phyloP scores from a whole-genome alignment of 225 moss, liverwort and hornwort genomes.

The Straminergon stramineum region DNA sequence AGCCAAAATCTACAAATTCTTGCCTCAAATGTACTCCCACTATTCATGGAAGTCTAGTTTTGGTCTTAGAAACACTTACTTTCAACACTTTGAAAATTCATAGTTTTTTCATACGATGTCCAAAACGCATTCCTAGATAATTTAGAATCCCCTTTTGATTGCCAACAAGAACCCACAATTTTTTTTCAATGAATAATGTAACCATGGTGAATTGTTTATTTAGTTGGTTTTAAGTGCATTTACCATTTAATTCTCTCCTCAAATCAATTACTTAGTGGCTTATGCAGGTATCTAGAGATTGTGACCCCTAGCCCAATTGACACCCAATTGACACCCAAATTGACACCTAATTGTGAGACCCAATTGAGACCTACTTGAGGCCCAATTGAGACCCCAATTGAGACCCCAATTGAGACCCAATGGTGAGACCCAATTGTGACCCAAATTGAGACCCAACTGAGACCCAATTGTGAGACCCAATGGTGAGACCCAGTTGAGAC shows the following conservation, averaged over 20 bases:
- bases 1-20: background rate
- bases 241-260: background rate
- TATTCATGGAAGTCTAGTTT: background rate
- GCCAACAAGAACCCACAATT: accelerated
- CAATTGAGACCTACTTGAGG: too few relatives aligned
- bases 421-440: too few relatives aligned
- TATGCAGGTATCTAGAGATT: background rate
- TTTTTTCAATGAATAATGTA: background rate
- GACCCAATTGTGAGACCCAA: too few relatives aligned
- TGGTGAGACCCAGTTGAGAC: too few relatives aligned
- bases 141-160: accelerated
- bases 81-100: background rate
- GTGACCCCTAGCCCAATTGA: too few relatives aligned
- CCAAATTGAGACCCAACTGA: too few relatives aligned
- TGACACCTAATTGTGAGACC: too few relatives aligned
- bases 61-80: background rate
- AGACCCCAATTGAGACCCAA: too few relatives aligned
- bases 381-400: too few relatives aligned
- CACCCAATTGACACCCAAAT: too few relatives aligned
- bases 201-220: background rate
- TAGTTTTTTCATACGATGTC: background rate
- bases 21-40: background rate
- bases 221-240: accelerated
- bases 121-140: background rate
- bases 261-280: background rate